These are phyloP conservation scores for Neoboletus subvelutipes DNA, from an alignment of 768 basidiomycete species.

Conservation along the genomic window DNA sequence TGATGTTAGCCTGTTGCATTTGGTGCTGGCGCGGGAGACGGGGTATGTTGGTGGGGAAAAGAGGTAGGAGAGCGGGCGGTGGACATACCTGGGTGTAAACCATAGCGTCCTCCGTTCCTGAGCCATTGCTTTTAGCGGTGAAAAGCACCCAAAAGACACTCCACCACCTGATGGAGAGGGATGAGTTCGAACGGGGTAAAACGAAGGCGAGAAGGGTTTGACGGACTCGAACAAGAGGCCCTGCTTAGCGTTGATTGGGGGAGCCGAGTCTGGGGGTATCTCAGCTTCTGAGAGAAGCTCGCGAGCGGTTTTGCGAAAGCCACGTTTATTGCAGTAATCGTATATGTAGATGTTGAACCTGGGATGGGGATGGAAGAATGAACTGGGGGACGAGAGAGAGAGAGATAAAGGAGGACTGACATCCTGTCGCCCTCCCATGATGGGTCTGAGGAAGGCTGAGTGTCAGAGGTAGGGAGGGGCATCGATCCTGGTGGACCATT, in stretches of 20 bases:
- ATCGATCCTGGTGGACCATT: slow-evolving; percentile 28
- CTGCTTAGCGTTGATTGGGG: slow-evolving; percentile 82
- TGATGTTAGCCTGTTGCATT: slow-evolving; percentile 32
- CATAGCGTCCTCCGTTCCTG: slow-evolving; percentile 68
- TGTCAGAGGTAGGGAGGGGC: slow-evolving; percentile 14
- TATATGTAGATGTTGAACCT: slow-evolving; percentile 92
- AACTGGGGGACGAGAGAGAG: neutral
- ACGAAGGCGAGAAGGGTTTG: neutral
- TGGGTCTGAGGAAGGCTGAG: slow-evolving; percentile 31
- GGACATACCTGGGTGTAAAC: slow-evolving; percentile 64
- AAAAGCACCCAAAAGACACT: slow-evolving; percentile 87
- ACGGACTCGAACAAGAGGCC: slow-evolving; percentile 81
- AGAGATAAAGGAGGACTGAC: slow-evolving; percentile 41
- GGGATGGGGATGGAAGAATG: slow-evolving; percentile 13
- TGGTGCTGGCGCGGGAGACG: slow-evolving; percentile 34
- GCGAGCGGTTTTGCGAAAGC: slow-evolving; percentile 68
- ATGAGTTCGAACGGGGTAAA: neutral
- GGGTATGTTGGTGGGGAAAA: slow-evolving; percentile 11
- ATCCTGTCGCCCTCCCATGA: slow-evolving; percentile 88
- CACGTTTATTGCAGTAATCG: slow-evolving; percentile 82
- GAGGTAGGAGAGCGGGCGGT: neutral
- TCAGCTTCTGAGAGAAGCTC: slow-evolving; percentile 69
- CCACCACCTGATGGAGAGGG: slow-evolving; percentile 64
- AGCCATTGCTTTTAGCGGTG: slow-evolving; percentile 70
- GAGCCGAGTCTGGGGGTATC: slow-evolving; percentile 56